Percentiles rank a stretch among this genome's conserved stretches.
phyloP scores from a whole-genome alignment of 345 rosid genomes.

The Hibiscus mutabilis region DNA sequence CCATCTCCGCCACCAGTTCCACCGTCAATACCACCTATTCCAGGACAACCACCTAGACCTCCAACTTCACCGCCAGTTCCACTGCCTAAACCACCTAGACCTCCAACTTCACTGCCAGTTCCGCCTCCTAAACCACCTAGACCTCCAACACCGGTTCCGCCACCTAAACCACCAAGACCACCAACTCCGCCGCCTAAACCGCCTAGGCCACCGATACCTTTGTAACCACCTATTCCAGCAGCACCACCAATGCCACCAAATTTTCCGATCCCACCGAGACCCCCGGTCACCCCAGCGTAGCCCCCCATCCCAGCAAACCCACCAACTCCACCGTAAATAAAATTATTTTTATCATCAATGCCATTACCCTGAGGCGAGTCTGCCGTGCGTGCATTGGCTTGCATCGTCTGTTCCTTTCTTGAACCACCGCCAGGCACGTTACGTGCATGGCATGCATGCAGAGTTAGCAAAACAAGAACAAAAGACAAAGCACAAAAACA shows the following conservation, averaged over 20 bases:
- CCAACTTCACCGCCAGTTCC: no score
- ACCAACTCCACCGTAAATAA: constrained; percentile 57
- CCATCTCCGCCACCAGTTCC: background rate
- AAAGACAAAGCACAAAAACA: constrained; percentile 9
- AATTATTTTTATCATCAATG: constrained; percentile 51
- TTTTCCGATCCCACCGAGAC: constrained; percentile 41
- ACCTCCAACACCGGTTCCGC: constrained; percentile 13
- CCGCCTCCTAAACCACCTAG: constrained; percentile 26
- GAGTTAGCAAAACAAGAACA: constrained; percentile 15
- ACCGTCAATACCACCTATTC: constrained; percentile 14
- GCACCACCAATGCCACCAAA: constrained; percentile 47
- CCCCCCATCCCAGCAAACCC: constrained; percentile 73
- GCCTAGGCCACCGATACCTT: no score
- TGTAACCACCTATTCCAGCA: constrained; percentile 47
- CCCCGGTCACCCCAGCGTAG: constrained; percentile 49
- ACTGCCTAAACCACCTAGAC: constrained; percentile 31
- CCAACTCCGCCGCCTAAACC: constrained; percentile 25
- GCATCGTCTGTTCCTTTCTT: background rate
- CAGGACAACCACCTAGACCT: background rate
- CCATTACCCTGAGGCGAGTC: constrained; percentile 30
- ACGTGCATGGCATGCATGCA: constrained; percentile 34
- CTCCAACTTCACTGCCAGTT: background rate
- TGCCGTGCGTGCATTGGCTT: constrained; percentile 32
- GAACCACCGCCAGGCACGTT: constrained; percentile 18
- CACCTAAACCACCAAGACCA: constrained; percentile 22